Evolutionary conservation across 345 rosid species (phyloP), one percentile per base, ranked within the genome.

Genomic region (Sapria himalayana): DNA sequence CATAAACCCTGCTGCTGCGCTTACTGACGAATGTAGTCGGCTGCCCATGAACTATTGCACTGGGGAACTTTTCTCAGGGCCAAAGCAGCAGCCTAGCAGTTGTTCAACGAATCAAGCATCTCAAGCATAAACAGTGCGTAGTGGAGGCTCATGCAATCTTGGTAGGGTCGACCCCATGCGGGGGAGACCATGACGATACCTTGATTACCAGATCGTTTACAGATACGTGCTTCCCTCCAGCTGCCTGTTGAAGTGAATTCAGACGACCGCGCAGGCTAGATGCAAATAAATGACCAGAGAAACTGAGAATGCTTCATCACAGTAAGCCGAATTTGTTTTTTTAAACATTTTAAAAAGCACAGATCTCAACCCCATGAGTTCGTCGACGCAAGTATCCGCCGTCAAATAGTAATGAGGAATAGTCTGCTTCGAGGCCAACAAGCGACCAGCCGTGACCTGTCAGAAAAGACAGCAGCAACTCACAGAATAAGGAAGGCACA

Each of bases 31-130:
- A 77, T 84, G 52, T 66, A 84, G 38, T 77, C 80, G 25, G 82
- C 92, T 12, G 78, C 80, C 99, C 99, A 91, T 50, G 95, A 91
- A 60, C 95, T 77, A 52, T 84, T 91, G 71, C 99, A 84, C 55
- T 68, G 92, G 52, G 99, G 99, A 64, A 80, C 80, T 68, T 75
- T 84, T 14, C 66, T 65, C 8, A 91, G 78, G 50, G 99, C 93
- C 71, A 84, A 58, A 27, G 99, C 99, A 56, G 93, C 95, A 67
- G 95, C 95, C 95, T 82, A n/a, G 67, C 36, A 52, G 21, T 50
- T 43, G 46, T 27, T n/a, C n/a, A n/a, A n/a, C n/a, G n/a, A n/a
- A n/a, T n/a, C n/a, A n/a, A n/a, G n/a, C n/a, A n/a, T n/a, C n/a
- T n/a, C n/a, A n/a, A n/a, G n/a, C n/a, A n/a, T n/a, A n/a, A n/a